phyloP scores from a whole-genome alignment of 192 early-diverging fungal species.

The Tieghemiomyces parasiticus region DNA sequence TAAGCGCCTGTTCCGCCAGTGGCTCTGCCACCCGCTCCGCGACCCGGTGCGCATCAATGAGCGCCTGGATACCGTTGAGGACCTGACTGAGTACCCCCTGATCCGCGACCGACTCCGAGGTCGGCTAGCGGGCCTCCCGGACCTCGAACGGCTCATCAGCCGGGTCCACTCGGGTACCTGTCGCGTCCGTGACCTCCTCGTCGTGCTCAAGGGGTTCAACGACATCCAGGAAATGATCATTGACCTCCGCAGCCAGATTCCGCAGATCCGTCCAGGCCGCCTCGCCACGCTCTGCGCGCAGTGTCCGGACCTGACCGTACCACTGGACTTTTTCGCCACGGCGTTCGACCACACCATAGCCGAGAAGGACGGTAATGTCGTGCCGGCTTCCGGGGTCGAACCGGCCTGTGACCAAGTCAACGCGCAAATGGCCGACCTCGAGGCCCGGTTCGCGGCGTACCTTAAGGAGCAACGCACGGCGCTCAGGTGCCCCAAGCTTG shows the following conservation, averaged over 20 bases:
- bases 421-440: conserved; percentile 37
- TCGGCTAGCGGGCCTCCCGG: conserved; percentile 43
- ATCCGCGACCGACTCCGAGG: conserved; percentile 29
- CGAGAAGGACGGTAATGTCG: conserved; percentile 35
- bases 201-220: conserved; percentile 40
- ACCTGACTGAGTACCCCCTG: conserved; percentile 39
- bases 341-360: conserved; percentile 63
- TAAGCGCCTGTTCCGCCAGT: conserved; percentile 55
- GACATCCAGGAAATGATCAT: conserved; percentile 27
- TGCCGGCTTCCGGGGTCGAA: conserved; percentile 59
- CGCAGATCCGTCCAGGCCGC: conserved; percentile 36
- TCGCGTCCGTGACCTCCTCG: conserved; percentile 72
- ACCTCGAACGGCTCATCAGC: conserved; percentile 82
- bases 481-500: conserved; percentile 49
- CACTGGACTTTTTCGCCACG: conserved; percentile 52
- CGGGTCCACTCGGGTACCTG: conserved; percentile 78
- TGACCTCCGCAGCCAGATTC: conserved; percentile 16
- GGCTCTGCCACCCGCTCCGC: conserved; percentile 83
- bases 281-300: conserved; percentile 29
- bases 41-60: conserved; percentile 52
- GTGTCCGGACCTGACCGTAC: conserved; percentile 36
- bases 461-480: conserved; percentile 43
- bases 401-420: conserved; percentile 59
- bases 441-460: conserved; percentile 49
- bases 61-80: conserved; percentile 80